Base-by-base conservation (phyloP, 176 grass and related monocot species). In the Dactylis glomerata region DNA sequence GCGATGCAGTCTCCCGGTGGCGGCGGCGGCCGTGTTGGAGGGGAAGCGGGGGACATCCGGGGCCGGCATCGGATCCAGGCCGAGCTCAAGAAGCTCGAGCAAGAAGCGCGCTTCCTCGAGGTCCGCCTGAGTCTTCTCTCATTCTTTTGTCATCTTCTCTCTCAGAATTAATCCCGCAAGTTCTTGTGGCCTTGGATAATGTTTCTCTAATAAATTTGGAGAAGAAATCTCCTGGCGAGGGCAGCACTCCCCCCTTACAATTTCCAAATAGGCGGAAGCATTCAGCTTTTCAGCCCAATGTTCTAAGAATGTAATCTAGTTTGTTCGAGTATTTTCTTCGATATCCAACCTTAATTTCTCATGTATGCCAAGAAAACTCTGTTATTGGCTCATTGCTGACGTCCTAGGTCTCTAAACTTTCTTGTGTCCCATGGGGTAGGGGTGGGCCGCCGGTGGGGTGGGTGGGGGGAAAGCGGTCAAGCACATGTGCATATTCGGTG, bases 1-100 rank as follows among this genome's bases (percentile, higher is more conserved):
- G 68, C 82, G 88, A 90, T 90, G 88, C 84, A 90, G 88, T 73
- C 28, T 14, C 69, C 57, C 20, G 79, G 70, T 28, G 67, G 26
- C 28, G 77, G 63, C 46, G 76, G 72, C 5, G 63, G 75, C 1
- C 75, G 3, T 0, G 73, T 36, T 24, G 68, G 71, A 68, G 77
- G 58, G 62, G 78, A 82, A 34, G 73, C 44, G 20, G 64, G 77
- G 34, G 84, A 86, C 87, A 64, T 81, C 49, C 75, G 87, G 3
- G 90, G 90, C 32, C 80, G 87, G 74, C 90, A 92, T 83, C 90
- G 90, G 87, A 92, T 92, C 87, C 84, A 79, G 80, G 90, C 90
- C 34, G 90, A 89, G 75, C 90, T 92, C 90, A 89, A 89, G 87
- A 88, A 88, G 76, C 87, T 92, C 78, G 90, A 89, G 75, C 87